Conservation (phyloP, 73 alveolate genomes). For the Breviolum minutum region DNA sequence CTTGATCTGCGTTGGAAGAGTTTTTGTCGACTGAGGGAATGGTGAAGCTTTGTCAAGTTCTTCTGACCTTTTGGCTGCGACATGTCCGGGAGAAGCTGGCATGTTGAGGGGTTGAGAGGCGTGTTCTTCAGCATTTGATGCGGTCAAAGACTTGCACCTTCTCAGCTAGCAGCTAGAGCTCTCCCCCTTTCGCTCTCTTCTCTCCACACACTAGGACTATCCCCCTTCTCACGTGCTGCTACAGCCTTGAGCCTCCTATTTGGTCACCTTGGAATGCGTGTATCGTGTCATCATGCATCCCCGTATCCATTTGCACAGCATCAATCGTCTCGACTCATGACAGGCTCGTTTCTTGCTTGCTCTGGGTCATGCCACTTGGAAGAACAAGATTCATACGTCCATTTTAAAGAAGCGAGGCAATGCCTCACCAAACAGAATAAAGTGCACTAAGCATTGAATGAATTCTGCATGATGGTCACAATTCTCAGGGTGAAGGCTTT, state of each 20-base stretch:
- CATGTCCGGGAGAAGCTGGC: slow-evolving; percentile 40
- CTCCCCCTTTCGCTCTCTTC: background rate
- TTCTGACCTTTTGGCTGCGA: slow-evolving; percentile 89
- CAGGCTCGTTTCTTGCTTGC: slow-evolving; percentile 42
- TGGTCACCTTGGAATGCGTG: background rate
- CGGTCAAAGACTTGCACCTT: background rate
- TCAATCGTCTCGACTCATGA: background rate
- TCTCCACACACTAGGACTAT: background rate
- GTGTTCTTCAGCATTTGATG: background rate
- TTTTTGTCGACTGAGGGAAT: background rate
- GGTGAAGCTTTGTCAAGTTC: slow-evolving; percentile 1
- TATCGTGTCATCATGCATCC: background rate
- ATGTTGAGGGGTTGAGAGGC: background rate
- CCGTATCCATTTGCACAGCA: background rate
- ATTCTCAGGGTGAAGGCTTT: too few species aligned
- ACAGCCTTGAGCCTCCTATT: too few species aligned
- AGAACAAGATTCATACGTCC: background rate
- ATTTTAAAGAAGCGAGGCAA: too few species aligned
- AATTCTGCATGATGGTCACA: too few species aligned
- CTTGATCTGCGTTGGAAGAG: background rate
- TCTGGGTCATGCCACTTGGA: slow-evolving; percentile 40
- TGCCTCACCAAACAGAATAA: too few species aligned
- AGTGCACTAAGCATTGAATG: too few species aligned
- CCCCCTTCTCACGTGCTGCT: too few species aligned
- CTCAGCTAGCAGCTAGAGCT: background rate